These are phyloP conservation scores for Aspergillus spinulosporus DNA, from an alignment of 2,329 filamentous ascomycete genomes.

Conservation along the genomic window DNA sequence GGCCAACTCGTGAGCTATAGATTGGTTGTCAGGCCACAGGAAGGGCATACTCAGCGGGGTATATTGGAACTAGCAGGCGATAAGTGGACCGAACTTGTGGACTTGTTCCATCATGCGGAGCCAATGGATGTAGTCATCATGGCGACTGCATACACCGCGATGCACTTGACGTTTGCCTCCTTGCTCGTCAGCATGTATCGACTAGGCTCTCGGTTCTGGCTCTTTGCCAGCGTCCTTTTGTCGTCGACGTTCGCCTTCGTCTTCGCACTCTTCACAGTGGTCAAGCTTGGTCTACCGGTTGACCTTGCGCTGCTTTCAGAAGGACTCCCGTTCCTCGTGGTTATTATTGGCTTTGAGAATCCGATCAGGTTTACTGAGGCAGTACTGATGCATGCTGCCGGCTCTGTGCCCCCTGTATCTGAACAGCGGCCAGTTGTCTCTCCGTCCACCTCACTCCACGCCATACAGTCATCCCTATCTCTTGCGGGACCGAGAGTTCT, in stretches of 20 bases:
- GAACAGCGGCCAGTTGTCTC: constrained; percentile 65
- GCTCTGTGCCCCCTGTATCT: constrained; percentile 59
- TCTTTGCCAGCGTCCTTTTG: constrained; percentile 84
- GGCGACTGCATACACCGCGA: constrained; percentile 91
- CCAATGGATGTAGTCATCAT: constrained; percentile 97
- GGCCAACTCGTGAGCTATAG: too few relatives aligned
- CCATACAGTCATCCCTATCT: constrained; percentile 50
- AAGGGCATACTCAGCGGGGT: neutral
- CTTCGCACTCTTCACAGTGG: constrained; percentile 88
- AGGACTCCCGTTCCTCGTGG: constrained; percentile 93
- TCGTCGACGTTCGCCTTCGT: constrained; percentile 93
- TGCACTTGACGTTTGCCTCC: constrained; percentile 97
- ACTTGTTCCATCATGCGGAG: constrained; percentile 71
- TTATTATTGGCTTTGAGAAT: constrained; percentile 98
- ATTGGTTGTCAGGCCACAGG: neutral
- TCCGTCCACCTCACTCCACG: constrained; percentile 70
- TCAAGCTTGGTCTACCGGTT: constrained; percentile 87
- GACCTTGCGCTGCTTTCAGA: constrained; percentile 93
- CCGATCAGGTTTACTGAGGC: constrained; percentile 93
- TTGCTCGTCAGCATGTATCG: constrained; percentile 96
- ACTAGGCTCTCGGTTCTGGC: constrained; percentile 96
- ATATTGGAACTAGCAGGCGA: neutral
- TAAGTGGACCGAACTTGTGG: neutral
- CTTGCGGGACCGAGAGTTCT: constrained; percentile 71
- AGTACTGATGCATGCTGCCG: constrained; percentile 80